phyloP scores from a whole-genome alignment of 2,329 filamentous ascomycete genomes.

The Colletotrichum navitas region DNA sequence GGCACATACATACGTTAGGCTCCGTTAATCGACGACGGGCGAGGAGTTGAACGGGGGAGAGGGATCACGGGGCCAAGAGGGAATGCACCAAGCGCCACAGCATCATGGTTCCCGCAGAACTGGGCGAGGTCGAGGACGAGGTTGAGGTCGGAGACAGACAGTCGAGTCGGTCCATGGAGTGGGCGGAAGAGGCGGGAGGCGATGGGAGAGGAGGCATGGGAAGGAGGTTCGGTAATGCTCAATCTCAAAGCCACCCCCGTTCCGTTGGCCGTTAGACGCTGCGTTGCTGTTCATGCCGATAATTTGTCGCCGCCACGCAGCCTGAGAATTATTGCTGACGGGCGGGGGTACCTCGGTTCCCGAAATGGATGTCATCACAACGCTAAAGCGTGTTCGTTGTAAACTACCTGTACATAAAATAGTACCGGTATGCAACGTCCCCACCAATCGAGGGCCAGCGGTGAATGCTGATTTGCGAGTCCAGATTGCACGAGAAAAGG shows the following conservation, averaged over 20 bases:
- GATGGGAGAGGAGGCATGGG: neutral
- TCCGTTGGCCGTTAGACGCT: neutral
- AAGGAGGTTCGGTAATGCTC: constrained; percentile 7
- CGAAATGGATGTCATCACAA: constrained; percentile 39
- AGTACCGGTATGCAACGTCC: neutral
- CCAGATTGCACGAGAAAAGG: constrained; percentile 38
- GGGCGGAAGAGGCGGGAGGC: constrained; percentile 10
- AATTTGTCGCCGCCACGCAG: constrained; percentile 13
- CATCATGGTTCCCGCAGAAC: neutral
- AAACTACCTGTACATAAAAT: too few species aligned
- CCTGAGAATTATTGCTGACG: constrained; percentile 11
- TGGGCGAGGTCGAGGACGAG: constrained; percentile 9
- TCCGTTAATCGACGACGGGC: constrained; percentile 8
- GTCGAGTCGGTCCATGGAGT: neutral
- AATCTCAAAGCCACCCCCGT: neutral
- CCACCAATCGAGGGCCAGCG: neutral
- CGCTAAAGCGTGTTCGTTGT: constrained; percentile 25
- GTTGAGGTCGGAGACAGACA: neutral
- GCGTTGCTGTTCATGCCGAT: constrained; percentile 14
- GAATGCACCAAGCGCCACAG: constrained; percentile 11
- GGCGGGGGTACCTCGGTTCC: constrained; percentile 23
- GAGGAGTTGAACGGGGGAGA: neutral
- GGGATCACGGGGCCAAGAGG: constrained; percentile 9
- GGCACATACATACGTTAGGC: neutral
- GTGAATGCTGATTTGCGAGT: constrained; percentile 38